A percentile compares a stretch with the other conserved stretches of the same genome.
These are phyloP conservation scores for Panaeolus cyanescens DNA, from an alignment of 768 basidiomycete species.

Conservation along the genomic window DNA sequence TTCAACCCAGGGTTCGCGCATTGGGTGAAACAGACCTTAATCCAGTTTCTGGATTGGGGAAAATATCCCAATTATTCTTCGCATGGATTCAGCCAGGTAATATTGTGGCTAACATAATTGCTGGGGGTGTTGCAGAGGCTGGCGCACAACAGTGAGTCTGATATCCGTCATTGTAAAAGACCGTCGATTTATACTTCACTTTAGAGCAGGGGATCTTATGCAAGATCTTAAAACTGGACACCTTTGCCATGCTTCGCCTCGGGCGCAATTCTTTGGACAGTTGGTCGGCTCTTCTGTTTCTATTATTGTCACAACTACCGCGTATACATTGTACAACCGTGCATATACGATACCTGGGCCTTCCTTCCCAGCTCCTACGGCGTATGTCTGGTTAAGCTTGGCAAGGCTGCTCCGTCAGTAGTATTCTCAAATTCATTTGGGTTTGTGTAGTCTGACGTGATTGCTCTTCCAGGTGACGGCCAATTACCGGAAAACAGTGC, in stretches of 20 bases:
- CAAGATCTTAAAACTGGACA: constrained; percentile 98
- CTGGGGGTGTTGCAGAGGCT: constrained; percentile 94
- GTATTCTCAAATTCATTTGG: background rate
- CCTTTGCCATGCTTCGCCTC: constrained; percentile 86
- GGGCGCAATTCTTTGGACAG: constrained; percentile 94
- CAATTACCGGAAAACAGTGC: constrained; percentile 76
- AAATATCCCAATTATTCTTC: constrained; percentile 92
- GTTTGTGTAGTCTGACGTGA: constrained; percentile 18
- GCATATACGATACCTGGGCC: constrained; percentile 92
- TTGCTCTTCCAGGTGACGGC: constrained; percentile 63
- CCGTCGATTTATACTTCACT: background rate
- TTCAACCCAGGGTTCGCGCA: constrained; percentile 72
- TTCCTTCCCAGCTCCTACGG: constrained; percentile 94
- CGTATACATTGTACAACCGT: constrained; percentile 83
- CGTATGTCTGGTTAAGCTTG: constrained; percentile 88
- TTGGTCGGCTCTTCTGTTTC: constrained; percentile 88
- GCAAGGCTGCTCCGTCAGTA: constrained; percentile 74
- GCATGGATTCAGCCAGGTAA: constrained; percentile 94
- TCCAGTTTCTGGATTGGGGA: constrained; percentile 91
- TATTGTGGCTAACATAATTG: constrained; percentile 96
- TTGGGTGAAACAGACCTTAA: constrained; percentile 95
- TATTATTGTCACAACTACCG: constrained; percentile 86
- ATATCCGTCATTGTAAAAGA: background rate
- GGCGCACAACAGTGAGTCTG: constrained; percentile 83
- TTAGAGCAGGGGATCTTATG: constrained; percentile 95